phyloP scores from a whole-genome alignment of 2,329 filamentous ascomycete genomes.

The Sphaerulina vaccinii region DNA sequence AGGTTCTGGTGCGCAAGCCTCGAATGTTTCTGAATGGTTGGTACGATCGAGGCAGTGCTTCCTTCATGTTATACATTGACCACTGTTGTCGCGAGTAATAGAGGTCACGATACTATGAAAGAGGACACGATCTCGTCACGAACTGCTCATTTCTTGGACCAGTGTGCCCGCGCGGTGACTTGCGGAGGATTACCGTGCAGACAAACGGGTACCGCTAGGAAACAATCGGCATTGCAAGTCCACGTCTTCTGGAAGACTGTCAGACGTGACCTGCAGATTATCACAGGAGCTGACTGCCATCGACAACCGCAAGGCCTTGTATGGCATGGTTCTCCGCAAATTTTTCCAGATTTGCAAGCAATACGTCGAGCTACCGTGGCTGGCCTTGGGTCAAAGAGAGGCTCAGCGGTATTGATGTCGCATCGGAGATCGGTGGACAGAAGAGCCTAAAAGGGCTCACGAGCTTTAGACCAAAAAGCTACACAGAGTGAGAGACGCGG shows the following conservation, averaged over 20 bases:
- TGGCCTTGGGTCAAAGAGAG: neutral
- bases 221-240: neutral
- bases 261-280: neutral
- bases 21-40: too few species aligned
- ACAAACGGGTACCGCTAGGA: neutral
- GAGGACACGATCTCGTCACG: neutral
- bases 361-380: neutral
- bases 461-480: neutral
- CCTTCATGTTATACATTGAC: neutral
- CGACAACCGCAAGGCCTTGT: neutral
- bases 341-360: neutral
- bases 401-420: neutral
- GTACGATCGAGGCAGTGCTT: too few species aligned
- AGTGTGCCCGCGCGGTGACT: neutral
- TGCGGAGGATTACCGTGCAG: neutral
- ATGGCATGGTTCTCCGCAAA: slow-evolving; percentile 3
- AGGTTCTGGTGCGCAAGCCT: neutral
- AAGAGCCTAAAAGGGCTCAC: neutral
- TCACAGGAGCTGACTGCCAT: neutral
- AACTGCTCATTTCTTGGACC: neutral
- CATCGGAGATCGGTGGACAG: slow-evolving; percentile 1
- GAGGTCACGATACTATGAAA: neutral
- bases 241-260: neutral
- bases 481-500: neutral
- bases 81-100: neutral